phyloP scores from a whole-genome alignment of 371 early-diverging fungal species.

The Enteropsectra breve region DNA sequence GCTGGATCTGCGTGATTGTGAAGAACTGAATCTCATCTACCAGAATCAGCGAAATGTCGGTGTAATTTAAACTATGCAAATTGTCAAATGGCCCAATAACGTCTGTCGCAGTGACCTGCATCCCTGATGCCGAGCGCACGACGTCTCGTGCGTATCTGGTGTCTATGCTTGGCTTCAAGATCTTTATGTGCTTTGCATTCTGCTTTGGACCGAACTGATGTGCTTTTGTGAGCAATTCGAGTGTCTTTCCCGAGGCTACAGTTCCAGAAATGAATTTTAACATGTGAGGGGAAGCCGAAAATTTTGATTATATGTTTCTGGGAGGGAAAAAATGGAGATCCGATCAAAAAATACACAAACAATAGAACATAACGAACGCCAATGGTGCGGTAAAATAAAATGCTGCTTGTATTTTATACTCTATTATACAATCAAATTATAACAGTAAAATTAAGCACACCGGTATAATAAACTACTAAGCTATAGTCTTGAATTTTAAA shows the following conservation, averaged over 20 bases:
- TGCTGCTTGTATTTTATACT: no score
- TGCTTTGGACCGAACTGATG: constrained; percentile 11
- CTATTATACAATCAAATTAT: no score
- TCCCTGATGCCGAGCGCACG: constrained; percentile 30
- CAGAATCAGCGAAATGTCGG: constrained; percentile 15
- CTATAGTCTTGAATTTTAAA: no score
- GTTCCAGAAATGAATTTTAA: constrained; percentile 29
- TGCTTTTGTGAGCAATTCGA: constrained; percentile 30
- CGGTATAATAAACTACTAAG: no score
- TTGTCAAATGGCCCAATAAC: not conserved
- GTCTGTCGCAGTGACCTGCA: constrained; percentile 17
- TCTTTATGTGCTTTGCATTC: constrained; percentile 3
- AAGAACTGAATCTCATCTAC: constrained; percentile 47
- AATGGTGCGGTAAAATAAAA: no score
- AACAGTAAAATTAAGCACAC: no score
- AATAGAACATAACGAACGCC: no score
- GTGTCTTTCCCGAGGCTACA: constrained; percentile 34
- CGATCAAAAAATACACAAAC: not conserved
- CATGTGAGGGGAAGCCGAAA: not conserved
- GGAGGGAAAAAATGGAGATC: not conserved
- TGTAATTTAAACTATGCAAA: constrained; percentile 1
- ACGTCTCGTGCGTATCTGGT: constrained; percentile 14
- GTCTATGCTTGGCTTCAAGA: constrained; percentile 36
- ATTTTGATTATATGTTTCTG: not conserved
- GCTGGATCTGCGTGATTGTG: constrained; percentile 32